Evolutionary conservation across 78 protist genomes (phyloP), one percentile per base, ranked within the genome.

Genomic region (Paratrimastix pyriformis): DNA sequence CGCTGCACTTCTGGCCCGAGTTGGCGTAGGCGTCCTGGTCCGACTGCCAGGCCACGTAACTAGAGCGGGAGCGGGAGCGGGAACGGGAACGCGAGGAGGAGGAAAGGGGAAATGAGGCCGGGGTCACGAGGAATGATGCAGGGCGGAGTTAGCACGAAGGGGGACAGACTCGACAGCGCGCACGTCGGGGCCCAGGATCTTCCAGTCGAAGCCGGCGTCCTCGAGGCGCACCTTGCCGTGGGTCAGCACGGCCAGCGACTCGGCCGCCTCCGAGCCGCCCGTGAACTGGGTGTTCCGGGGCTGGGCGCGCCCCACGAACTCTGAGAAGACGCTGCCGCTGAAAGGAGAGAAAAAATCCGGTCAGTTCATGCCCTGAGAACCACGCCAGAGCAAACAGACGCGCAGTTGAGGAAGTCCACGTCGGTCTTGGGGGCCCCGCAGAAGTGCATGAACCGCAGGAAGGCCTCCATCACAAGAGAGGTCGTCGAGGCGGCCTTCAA

Each of bases 1-100:
- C 82, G 26, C 72, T 58, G 72, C 82, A 77, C 82, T 77, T 77
- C 50, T 77, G 82, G 4, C 82, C 82, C 29, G 72, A 45, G 55
- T 1, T 35, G 37, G 82, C 82, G 71, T 77, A 69, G 39, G 82
- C 82, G 64, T 77, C 82, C 64, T 75, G 72, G 57, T 76, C 81
- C 55, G 40, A 21, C 32, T 48, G 65, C 52, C 72, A 69, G 35
- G 52, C 59, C 24, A 65, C 65, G 68, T n/a, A 76, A 39, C n/a
- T n/a, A n/a, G n/a, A n/a, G n/a, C n/a, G n/a, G n/a, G n/a, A n/a
- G n/a, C n/a, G n/a, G n/a, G n/a, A n/a, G n/a, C n/a, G n/a, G n/a
- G n/a, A n/a, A n/a, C n/a, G n/a, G n/a, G n/a, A n/a, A n/a, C n/a
- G n/a, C n/a, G n/a, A n/a, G n/a, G n/a, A n/a, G n/a, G n/a, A n/a